Evolutionary conservation across 768 basidiomycete genomes (phyloP).

Genomic region (Panellus pusillus): DNA sequence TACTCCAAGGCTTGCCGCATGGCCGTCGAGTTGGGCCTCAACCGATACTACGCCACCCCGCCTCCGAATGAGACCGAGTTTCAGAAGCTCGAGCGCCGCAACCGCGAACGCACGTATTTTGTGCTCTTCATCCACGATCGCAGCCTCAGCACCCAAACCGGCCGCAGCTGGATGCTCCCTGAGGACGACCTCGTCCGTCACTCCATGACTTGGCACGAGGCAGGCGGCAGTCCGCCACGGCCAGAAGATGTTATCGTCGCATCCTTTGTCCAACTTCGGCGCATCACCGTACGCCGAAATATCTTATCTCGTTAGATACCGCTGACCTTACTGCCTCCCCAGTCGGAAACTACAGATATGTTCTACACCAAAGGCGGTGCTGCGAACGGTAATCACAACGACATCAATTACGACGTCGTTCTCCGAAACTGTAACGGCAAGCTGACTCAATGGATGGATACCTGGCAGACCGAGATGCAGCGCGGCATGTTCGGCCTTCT

Average conservation of each 20-base stretch:
- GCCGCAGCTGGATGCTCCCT: constrained; percentile 85
- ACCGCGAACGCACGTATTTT: constrained; percentile 83
- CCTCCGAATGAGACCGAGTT: constrained; percentile 61
- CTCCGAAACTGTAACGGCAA: constrained; percentile 72
- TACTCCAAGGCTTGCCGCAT: constrained; percentile 72
- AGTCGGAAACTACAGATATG: constrained; percentile 81
- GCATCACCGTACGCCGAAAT: constrained; percentile 63
- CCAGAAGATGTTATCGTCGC: constrained; percentile 82
- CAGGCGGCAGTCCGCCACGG: constrained; percentile 50
- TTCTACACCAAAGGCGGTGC: constrained; percentile 54
- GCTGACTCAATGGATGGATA: constrained; percentile 69
- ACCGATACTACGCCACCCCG: constrained; percentile 61
- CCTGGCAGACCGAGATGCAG: constrained; percentile 73
- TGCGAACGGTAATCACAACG: constrained; percentile 45
- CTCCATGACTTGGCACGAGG: constrained; percentile 70
- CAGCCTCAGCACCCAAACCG: constrained; percentile 83
- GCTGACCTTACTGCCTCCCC: constrained; percentile 10
- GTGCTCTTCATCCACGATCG: constrained; percentile 87
- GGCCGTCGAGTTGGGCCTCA: constrained; percentile 82
- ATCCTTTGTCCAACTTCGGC: constrained; percentile 74
- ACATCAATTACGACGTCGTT: constrained; percentile 73
- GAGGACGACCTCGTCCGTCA: constrained; percentile 80
- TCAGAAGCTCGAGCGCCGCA: constrained; percentile 73
- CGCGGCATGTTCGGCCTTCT: constrained; percentile 45
- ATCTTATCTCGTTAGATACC: neutral